Evolutionary conservation across 1,139 yeast genomes (phyloP).

Genomic region (Pichia sp.): DNA sequence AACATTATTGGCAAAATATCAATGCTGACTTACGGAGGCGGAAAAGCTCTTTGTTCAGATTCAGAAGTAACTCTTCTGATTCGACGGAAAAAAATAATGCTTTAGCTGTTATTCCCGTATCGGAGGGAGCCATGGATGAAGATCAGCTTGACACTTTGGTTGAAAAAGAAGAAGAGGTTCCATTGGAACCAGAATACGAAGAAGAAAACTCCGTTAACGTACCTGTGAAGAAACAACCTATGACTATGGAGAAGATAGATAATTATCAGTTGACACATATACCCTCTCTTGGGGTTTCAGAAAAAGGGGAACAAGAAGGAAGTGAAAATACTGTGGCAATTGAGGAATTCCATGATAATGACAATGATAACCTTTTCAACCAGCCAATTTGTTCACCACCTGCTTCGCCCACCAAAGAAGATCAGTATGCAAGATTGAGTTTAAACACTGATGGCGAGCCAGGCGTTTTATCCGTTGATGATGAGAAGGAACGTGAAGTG

Average conservation of each 20-base stretch:
- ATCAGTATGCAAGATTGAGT: neutral
- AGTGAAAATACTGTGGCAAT: neutral
- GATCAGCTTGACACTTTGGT: constrained; percentile 14
- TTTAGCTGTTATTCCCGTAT: neutral
- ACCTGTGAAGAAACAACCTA: constrained; percentile 13
- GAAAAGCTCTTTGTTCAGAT: constrained; percentile 13
- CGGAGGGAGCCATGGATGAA: neutral
- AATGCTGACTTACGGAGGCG: constrained; percentile 16
- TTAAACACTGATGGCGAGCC: neutral
- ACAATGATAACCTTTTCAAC: constrained; percentile 7
- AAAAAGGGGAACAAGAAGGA: neutral
- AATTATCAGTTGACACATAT: neutral
- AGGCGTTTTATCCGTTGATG: neutral
- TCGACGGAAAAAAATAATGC: neutral
- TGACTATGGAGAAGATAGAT: constrained; percentile 8
- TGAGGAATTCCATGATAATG: neutral
- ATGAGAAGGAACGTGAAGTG: neutral
- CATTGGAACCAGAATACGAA: constrained; percentile 13
- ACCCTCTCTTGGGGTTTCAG: constrained; percentile 8
- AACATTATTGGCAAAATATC: constrained; percentile 16
- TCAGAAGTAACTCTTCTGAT: neutral
- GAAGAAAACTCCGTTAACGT: constrained; percentile 10
- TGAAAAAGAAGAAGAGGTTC: constrained; percentile 5
- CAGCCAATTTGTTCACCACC: neutral
- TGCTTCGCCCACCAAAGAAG: neutral